These are phyloP conservation scores for Curvularia spicifera DNA, from an alignment of 2,329 filamentous ascomycete species.

Conservation along the genomic window DNA sequence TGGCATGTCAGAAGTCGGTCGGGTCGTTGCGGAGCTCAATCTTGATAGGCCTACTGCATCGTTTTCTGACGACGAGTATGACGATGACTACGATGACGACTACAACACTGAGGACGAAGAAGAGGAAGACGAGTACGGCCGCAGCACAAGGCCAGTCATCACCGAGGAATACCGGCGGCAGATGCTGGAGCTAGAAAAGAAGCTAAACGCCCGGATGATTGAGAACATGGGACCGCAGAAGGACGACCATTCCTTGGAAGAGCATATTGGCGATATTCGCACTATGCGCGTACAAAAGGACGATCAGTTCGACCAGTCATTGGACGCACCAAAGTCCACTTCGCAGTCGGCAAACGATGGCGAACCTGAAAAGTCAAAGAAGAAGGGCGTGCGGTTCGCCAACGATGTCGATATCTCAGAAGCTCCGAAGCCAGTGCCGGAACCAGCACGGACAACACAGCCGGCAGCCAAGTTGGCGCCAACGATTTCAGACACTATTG, in stretches of 20 bases:
- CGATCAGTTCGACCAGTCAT: conserved; percentile 43
- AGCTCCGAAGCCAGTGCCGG: conserved; percentile 35
- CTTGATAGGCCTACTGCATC: conserved; percentile 69
- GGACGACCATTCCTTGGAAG: conserved; percentile 45
- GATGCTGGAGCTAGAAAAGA: conserved; percentile 86
- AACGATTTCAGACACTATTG: conserved; percentile 45
- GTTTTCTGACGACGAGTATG: conserved; percentile 58
- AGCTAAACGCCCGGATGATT: conserved; percentile 67
- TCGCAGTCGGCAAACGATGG: conserved; percentile 8
- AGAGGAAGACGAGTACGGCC: conserved; percentile 77
- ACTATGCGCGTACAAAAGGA: conserved; percentile 57
- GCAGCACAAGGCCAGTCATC: conserved; percentile 70
- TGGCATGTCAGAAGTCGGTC: conserved; percentile 83
- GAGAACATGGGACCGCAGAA: conserved; percentile 63
- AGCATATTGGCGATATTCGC: conserved; percentile 64
- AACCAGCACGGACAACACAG: conserved; percentile 23
- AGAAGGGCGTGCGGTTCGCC: conserved; percentile 84
- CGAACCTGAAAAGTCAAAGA: conserved; percentile 24
- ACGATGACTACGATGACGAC: conserved; percentile 45
- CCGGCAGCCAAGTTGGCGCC: conserved; percentile 16
- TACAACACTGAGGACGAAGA: conserved; percentile 62
- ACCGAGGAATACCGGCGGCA: conserved; percentile 76
- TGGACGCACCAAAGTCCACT: conserved; percentile 14
- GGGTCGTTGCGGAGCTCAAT: conserved; percentile 90
- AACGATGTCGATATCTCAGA: conserved; percentile 73